Evolutionary conservation across 306 rosid genomes (phyloP), one percentile per base, ranked within the genome.

Genomic region (Quercus alba): DNA sequence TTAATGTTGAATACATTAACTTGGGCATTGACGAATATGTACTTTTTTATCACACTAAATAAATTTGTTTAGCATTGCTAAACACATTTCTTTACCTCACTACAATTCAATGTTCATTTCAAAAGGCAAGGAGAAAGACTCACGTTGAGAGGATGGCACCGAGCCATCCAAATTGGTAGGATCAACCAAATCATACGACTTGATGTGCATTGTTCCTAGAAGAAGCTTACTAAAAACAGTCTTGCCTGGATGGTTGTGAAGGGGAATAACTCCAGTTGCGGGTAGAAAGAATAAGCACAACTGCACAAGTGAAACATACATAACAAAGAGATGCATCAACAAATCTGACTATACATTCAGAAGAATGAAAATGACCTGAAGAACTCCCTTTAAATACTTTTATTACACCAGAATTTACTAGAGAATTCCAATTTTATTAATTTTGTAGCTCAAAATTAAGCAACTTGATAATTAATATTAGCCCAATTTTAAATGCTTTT

Each of bases 191-290:
- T 92, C 98, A 25, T 92, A 94, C 10, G 98, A 89, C 73, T 94
- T 92, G 5, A 92, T 89, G 82, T 90, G 98, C 94, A 92, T 90
- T 61, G 74, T 62, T 25, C 98, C 98, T 6, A 94, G n/a, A 0
- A 94, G 81, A 84, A 94, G 97, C 83, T 92, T 94, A 75, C 93
- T 92, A 78, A 92, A 92, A 70, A 94, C 98, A 23, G 98, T 94
- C 98, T 92, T 94, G 70, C 82, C 98, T 0, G 98, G 98, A 68
- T 94, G 98, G 87, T 94, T 92, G 70, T 92, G 98, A 21, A 94
- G 90, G 30, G 98, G 98, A 62, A 94, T 94, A 17, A 92, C 93
- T 19, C 97, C 97, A 2, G 51, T 82, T 58, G 86, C 88, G 0
- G 98, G 98, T 55, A 94, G 51, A 71, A 90, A 90, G 79, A 93